These are phyloP conservation scores for Sphagnum fallax DNA, from an alignment of 228 moss, liverwort and hornwort species.

Conservation along the genomic window DNA sequence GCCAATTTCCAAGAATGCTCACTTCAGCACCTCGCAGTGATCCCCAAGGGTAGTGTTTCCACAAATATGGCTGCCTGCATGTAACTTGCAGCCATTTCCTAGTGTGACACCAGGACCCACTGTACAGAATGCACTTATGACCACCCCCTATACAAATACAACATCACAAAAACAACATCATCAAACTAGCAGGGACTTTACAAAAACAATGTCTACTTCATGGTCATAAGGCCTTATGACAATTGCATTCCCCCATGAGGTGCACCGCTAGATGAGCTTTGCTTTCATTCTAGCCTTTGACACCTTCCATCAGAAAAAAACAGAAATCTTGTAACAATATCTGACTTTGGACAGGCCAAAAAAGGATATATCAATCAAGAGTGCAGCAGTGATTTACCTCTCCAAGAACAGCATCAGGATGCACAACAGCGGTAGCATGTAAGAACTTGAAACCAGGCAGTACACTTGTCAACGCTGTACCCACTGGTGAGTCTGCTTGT, in stretches of 20 bases:
- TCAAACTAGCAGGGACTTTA: too few relatives aligned
- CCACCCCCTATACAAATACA: conserved; percentile 54
- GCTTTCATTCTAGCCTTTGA: not conserved
- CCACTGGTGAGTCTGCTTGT: conserved; percentile 22
- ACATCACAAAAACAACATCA: too few relatives aligned
- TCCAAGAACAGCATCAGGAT: conserved; percentile 77
- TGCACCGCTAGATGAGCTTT: not conserved
- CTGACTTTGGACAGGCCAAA: not conserved
- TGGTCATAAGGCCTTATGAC: not conserved
- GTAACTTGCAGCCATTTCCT: conserved; percentile 75
- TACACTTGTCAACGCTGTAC: conserved; percentile 24
- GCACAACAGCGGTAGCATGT: conserved; percentile 76
- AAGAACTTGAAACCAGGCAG: conserved; percentile 44
- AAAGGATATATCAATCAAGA: not conserved
- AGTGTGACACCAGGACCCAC: conserved; percentile 75
- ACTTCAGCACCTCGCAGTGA: conserved; percentile 80
- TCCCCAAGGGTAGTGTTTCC: conserved; percentile 87
- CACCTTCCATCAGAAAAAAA: not conserved
- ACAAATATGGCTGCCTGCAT: conserved; percentile 67
- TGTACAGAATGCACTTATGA: conserved; percentile 84
- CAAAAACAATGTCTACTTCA: too few relatives aligned
- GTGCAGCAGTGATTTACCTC: conserved; percentile 28
- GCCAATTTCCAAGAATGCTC: conserved; percentile 1
- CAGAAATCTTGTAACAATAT: not conserved
- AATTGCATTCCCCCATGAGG: not conserved